phyloP scores from a whole-genome alignment of 1,284 basidiomycete genomes.

The Malassezia sympodialis region DNA sequence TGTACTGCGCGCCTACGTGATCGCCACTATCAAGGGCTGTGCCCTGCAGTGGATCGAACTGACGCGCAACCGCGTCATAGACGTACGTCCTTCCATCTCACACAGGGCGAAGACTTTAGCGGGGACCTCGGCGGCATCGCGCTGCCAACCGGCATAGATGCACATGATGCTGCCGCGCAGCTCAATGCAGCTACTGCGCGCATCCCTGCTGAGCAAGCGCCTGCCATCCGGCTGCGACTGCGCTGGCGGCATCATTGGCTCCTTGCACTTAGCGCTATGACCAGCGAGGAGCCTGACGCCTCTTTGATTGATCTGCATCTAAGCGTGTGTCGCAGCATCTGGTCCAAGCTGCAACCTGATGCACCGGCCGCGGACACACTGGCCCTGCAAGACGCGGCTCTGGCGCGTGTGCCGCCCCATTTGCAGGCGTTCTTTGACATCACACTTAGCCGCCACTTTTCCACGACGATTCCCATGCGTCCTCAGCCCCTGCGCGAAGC shows the following conservation, averaged over 20 bases:
- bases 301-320: neutral
- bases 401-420: neutral
- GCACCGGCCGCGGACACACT: neutral
- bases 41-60: slow-evolving; percentile 15
- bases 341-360: neutral
- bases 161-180: neutral
- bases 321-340: neutral
- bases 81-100: neutral
- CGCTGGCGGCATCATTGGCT: slow-evolving; percentile 10
- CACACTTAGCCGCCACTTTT: slow-evolving; percentile 12
- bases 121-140: slow-evolving; percentile 9
- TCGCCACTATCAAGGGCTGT: slow-evolving; percentile 8
- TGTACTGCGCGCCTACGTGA: neutral
- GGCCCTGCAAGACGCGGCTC: neutral
- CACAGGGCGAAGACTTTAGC: slow-evolving; percentile 14
- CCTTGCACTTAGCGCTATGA: neutral
- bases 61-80: slow-evolving; percentile 4
- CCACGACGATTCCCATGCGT: slow-evolving; percentile 10
- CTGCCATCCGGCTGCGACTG: neutral
- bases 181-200: neutral
- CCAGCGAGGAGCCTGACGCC: neutral
- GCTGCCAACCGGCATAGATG: slow-evolving; percentile 3
- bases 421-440: slow-evolving; percentile 11
- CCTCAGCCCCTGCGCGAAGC: neutral
- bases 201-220: neutral